These are phyloP conservation scores for Penicillium taxi DNA, from an alignment of 495 filamentous ascomycete species.

Conservation along the genomic window DNA sequence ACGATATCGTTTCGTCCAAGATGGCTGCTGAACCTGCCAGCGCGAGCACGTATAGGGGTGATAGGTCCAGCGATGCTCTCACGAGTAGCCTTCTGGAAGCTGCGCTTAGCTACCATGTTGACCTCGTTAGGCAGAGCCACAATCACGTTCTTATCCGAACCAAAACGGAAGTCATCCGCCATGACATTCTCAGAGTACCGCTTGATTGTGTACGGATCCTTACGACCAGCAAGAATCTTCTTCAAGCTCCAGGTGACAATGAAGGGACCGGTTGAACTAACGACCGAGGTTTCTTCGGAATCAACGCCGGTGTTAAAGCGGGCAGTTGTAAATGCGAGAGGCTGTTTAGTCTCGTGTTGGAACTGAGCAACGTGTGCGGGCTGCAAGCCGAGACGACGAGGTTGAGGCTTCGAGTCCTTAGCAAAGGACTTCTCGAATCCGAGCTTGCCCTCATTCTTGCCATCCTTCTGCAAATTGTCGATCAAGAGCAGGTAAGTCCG, in stretches of 20 bases:
- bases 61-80: slow-evolving; percentile 76
- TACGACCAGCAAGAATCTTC: slow-evolving; percentile 68
- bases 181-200: slow-evolving; percentile 90
- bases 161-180: slow-evolving; percentile 98
- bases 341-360: slow-evolving; percentile 83
- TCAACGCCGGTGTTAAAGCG: slow-evolving; percentile 90
- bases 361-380: slow-evolving; percentile 93
- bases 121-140: slow-evolving; percentile 95
- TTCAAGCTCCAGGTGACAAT: slow-evolving; percentile 95
- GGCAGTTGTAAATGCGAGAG: slow-evolving; percentile 80
- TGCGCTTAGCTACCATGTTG: slow-evolving; percentile 85
- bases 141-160: slow-evolving; percentile 94
- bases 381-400: slow-evolving; percentile 77
- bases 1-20: slow-evolving; percentile 72
- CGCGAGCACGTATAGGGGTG: slow-evolving; percentile 42
- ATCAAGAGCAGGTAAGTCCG: slow-evolving; percentile 91
- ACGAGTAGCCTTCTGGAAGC: slow-evolving; percentile 78
- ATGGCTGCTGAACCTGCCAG: slow-evolving; percentile 42
- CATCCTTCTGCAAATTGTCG: slow-evolving; percentile 80
- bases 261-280: slow-evolving; percentile 95
- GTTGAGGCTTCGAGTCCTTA: slow-evolving; percentile 88
- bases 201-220: slow-evolving; percentile 91
- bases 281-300: slow-evolving; percentile 75
- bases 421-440: slow-evolving; percentile 92
- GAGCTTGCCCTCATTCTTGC: slow-evolving; percentile 95